A percentile compares a stretch with the other conserved stretches of the same genome.
Conservation (phyloP, 306 rosid species). For the Nissolia schottii region DNA sequence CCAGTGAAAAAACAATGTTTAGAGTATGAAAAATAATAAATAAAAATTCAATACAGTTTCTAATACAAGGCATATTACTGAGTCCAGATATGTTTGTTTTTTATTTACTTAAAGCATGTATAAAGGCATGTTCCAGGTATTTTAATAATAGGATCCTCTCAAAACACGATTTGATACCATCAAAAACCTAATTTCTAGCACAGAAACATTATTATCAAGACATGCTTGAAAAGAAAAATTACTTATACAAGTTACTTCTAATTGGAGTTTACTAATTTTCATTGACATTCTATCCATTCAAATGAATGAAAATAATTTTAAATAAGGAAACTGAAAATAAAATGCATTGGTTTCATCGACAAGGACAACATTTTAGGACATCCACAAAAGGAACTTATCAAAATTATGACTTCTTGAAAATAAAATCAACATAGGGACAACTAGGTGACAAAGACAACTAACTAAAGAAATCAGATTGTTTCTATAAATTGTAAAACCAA, state of each 20-base stretch:
- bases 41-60: neutral
- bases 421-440: constrained; percentile 4
- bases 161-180: constrained; percentile 6
- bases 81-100: neutral
- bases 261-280: neutral
- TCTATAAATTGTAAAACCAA: neutral
- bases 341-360: neutral
- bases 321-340: constrained; percentile 16
- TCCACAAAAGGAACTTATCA: constrained; percentile 14
- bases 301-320: neutral
- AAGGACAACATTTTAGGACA: neutral
- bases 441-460: constrained; percentile 12
- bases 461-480: neutral
- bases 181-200: constrained; percentile 3
- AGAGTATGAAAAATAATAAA: neutral
- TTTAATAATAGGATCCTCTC: neutral
- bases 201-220: neutral
- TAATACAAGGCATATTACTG: neutral
- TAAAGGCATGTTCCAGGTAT: neutral
- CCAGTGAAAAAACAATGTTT: neutral
- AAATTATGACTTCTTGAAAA: constrained; percentile 6
- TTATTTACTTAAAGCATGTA: neutral
- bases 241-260: neutral
- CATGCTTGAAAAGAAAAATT: neutral
- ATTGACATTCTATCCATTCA: neutral